These are phyloP conservation scores for Trichophyton simii DNA, from an alignment of 2,329 filamentous ascomycete genomes.

Conservation along the genomic window DNA sequence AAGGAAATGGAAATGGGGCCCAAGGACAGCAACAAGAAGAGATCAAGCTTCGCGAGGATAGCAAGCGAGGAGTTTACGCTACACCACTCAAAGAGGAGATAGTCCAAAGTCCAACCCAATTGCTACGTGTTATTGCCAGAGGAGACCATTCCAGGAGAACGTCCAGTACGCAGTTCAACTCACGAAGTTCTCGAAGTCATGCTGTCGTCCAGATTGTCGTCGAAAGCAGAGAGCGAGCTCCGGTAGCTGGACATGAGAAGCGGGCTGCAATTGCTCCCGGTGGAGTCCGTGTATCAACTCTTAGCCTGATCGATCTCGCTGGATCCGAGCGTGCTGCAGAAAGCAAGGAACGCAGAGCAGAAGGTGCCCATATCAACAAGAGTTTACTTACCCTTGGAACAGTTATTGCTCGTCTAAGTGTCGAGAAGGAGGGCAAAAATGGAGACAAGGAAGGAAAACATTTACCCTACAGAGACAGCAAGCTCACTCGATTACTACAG, in stretches of 20 bases:
- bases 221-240: slow-evolving; percentile 78
- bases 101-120: slow-evolving; percentile 90
- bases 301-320: slow-evolving; percentile 91
- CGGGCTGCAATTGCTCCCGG: slow-evolving; percentile 62
- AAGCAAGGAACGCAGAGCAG: slow-evolving; percentile 81
- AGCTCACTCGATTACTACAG: slow-evolving; percentile 83
- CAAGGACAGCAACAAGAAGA: slow-evolving; percentile 58
- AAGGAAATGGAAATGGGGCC: slow-evolving; percentile 38
- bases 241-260: slow-evolving; percentile 48
- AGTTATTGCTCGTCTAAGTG: slow-evolving; percentile 85
- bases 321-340: slow-evolving; percentile 94
- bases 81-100: slow-evolving; percentile 96
- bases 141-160: slow-evolving; percentile 84
- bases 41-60: slow-evolving; percentile 93
- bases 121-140: slow-evolving; percentile 84
- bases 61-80: slow-evolving; percentile 91
- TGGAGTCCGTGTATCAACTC: slow-evolving; percentile 84
- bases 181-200: slow-evolving; percentile 91
- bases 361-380: slow-evolving; percentile 98
- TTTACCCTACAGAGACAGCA: slow-evolving; percentile 92
- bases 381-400: slow-evolving; percentile 88
- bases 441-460: slow-evolving; percentile 80
- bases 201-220: slow-evolving; percentile 98
- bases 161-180: slow-evolving; percentile 92
- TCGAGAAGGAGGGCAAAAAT: slow-evolving; percentile 66